Evolutionary conservation across 2,329 filamentous ascomycete species (phyloP).

Genomic region (Epichloe coenophiala): DNA sequence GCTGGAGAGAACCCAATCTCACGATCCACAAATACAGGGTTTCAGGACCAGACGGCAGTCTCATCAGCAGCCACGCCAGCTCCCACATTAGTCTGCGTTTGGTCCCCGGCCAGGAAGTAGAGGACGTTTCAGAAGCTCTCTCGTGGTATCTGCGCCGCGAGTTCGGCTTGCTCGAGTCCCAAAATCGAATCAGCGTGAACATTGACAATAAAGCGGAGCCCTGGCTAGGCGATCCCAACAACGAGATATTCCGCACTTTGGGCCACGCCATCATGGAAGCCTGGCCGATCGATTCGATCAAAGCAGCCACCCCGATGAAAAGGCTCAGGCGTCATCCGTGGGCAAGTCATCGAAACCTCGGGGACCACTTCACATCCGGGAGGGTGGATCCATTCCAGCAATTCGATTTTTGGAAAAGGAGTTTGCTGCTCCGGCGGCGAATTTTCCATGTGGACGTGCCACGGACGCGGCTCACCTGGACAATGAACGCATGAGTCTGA

Average conservation of each 20-base stretch:
- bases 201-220: conserved; percentile 92
- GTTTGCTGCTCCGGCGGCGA: conserved; percentile 79
- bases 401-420: conserved; percentile 93
- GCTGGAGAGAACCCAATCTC: conserved; percentile 89
- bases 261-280: conserved; percentile 73
- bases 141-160: conserved; percentile 53
- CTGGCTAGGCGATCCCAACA: conserved; percentile 86
- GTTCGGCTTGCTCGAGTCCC: conserved; percentile 62
- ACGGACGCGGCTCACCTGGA: conserved; percentile 90
- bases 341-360: conserved; percentile 19
- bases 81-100: conserved; percentile 82
- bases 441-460: conserved; percentile 87
- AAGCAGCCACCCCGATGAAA: neutral
- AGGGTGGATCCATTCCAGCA: conserved; percentile 88
- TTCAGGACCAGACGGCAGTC: conserved; percentile 79
- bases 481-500: conserved; percentile 79
- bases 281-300: conserved; percentile 50
- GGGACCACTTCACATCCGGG: conserved; percentile 82
- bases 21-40: conserved; percentile 91
- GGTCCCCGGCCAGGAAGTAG: conserved; percentile 83
- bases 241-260: conserved; percentile 80
- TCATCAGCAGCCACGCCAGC: conserved; percentile 81
- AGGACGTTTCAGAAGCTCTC: conserved; percentile 57
- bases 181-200: conserved; percentile 66
- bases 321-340: conserved; percentile 6